Base-by-base conservation (phyloP, 177 flowering plant genomes). In the Vitis hybrid region DNA sequence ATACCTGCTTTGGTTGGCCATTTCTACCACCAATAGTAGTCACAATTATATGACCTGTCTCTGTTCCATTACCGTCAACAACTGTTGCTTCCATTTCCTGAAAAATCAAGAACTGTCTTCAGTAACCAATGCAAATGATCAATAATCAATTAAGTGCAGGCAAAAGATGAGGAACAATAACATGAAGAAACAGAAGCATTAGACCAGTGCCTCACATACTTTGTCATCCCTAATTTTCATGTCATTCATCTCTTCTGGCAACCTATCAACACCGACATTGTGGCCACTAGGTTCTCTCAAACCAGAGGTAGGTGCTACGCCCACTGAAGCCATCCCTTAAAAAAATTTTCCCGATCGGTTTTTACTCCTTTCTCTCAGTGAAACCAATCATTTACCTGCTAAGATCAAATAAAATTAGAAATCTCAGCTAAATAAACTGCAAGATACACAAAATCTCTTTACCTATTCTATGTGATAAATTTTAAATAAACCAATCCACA, bases 181-280 rank as follows among this genome's bases (percentile, higher is more conserved):
- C n/a, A 51, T 7, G 10, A 67, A 26, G 51, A 15, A 62, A 52
- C 7, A 21, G 8, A 55, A 11, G 60, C 49, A n/a, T 6, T 23
- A 26, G 17, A 72, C 26, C 1, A 54, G 45, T 13, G 2, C 39
- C 11, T 3, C 26, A 21, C 64, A 26, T 72, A 89, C 92, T 75
- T 86, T 90, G 18, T 90, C 95, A 74, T 90, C 95, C 64, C 89
- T 82, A 32, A 89, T 91, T 79, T 80, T 91, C 93, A 90, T 87
- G 73, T 86, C 91, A 70, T 84, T 90, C 91, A 91, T 84, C 78
- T 87, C 96, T 64, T 86, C 89, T 4, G 90, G 96, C 72, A 91
- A 65, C 57, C 74, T 84, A 76, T 91, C 96, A 56, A 78, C 85
- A 61, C 81, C 86, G 50, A 51, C 79, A 54, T 65, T 51, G 51